Evolutionary conservation across 176 grass and related monocot species (phyloP).

Genomic region (Hordeum vulgare): MorexV3_pseudomolecules_assembly NC_058519.1:352568065-352568564

Average conservation of each 20-base stretch:
- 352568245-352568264: background rate
- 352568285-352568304: no score
- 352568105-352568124: slow-evolving; percentile 84
- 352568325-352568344: no score
- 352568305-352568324: no score
- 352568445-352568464: background rate
- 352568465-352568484: slow-evolving; percentile 22
- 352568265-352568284: no score
- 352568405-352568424: background rate
- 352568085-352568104: slow-evolving; percentile 96
- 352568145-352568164: slow-evolving; percentile 54
- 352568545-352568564: slow-evolving; percentile 4
- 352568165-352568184: slow-evolving; percentile 30
- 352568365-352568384: no score
- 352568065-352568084: slow-evolving; percentile 74
- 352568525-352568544: background rate
- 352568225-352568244: background rate
- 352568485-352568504: background rate
- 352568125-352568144: slow-evolving; percentile 47
- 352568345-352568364: no score
- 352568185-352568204: slow-evolving; percentile 24
- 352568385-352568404: slow-evolving; percentile 1
- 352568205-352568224: slow-evolving; percentile 18
- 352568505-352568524: background rate
- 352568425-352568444: background rate